Conservation (phyloP, 805 yeast species). For the Lipomyces oligophaga region DNA sequence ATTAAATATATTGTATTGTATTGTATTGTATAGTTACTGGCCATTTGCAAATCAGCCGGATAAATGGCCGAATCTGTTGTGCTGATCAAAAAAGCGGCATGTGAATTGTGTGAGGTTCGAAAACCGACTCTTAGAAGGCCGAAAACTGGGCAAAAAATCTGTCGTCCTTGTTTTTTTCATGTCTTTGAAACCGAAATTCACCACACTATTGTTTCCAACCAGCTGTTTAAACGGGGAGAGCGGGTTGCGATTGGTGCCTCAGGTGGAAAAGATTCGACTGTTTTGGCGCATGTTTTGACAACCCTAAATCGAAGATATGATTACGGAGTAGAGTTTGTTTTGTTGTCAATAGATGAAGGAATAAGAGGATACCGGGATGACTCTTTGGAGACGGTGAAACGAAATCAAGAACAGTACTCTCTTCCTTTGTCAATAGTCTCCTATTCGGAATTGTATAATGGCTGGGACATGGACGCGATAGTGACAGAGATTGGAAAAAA, state of each 20-base stretch:
- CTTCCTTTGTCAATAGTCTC: conserved; percentile 77
- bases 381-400: conserved; percentile 90
- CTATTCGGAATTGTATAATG: conserved; percentile 72
- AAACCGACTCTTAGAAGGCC: conserved; percentile 90
- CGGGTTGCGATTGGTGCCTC: conserved; percentile 95
- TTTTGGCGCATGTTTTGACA: conserved; percentile 81
- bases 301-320: conserved; percentile 81
- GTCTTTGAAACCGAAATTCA: conserved; percentile 96
- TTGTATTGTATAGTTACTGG: too few relatives aligned
- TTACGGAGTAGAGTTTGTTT: conserved; percentile 79
- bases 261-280: conserved; percentile 98
- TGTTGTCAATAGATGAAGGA: conserved; percentile 92
- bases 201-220: conserved; percentile 69
- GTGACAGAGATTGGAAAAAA: conserved; percentile 91
- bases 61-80: too few relatives aligned
- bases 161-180: conserved; percentile 83
- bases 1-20: too few relatives aligned
- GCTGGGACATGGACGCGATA: conserved; percentile 99
- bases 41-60: too few relatives aligned
- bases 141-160: conserved; percentile 81
- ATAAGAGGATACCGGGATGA: conserved; percentile 96
- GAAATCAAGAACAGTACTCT: conserved; percentile 82
- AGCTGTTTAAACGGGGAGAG: conserved; percentile 76
- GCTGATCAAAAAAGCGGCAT: conserved; percentile 43
- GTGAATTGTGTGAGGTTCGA: conserved; percentile 79